Evolutionary conservation across 2,329 filamentous ascomycete species (phyloP).

Genomic region (Cladosporium sp.): DNA sequence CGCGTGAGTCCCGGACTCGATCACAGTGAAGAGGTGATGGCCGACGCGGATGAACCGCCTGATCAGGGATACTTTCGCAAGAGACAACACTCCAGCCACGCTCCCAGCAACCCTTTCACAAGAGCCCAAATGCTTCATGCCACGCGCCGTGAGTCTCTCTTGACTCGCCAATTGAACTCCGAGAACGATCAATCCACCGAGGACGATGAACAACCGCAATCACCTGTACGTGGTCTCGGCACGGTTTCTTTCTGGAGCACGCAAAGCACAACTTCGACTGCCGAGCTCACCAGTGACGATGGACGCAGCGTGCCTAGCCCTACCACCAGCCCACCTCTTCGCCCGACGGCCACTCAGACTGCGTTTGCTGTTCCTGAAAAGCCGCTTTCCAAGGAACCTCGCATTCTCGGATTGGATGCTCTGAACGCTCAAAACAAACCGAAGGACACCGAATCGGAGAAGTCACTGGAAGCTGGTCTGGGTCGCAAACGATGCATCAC

Average conservation of each 20-base stretch:
- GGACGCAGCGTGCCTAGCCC: conserved; percentile 73
- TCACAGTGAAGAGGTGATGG: conserved; percentile 56
- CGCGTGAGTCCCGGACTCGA: conserved; percentile 23
- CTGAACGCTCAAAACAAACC: conserved; percentile 23
- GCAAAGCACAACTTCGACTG: conserved; percentile 74
- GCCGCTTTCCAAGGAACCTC: conserved; percentile 15
- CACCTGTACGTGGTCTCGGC: conserved; percentile 41
- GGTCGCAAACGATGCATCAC: conserved; percentile 86
- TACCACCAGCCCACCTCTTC: conserved; percentile 76
- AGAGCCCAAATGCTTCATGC: conserved; percentile 46
- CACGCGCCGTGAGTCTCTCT: conserved; percentile 69
- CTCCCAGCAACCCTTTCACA: conserved; percentile 35
- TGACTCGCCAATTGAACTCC: conserved; percentile 75
- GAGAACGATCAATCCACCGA: conserved; percentile 44
- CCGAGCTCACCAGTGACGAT: conserved; percentile 91
- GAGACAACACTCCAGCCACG: conserved; percentile 20
- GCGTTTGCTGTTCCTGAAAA: conserved; percentile 37
- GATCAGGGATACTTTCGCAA: conserved; percentile 27
- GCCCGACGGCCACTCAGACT: conserved; percentile 47
- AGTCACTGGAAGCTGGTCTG: conserved; percentile 57
- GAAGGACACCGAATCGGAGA: conserved; percentile 40
- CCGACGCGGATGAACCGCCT: conserved; percentile 86
- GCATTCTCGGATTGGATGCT: conserved; percentile 22
- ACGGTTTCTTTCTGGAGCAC: conserved; percentile 72
- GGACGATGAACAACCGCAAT: conserved; percentile 21